Evolutionary conservation across 2,329 filamentous ascomycete species (phyloP).

Genomic region (Alternaria gaisen): DNA sequence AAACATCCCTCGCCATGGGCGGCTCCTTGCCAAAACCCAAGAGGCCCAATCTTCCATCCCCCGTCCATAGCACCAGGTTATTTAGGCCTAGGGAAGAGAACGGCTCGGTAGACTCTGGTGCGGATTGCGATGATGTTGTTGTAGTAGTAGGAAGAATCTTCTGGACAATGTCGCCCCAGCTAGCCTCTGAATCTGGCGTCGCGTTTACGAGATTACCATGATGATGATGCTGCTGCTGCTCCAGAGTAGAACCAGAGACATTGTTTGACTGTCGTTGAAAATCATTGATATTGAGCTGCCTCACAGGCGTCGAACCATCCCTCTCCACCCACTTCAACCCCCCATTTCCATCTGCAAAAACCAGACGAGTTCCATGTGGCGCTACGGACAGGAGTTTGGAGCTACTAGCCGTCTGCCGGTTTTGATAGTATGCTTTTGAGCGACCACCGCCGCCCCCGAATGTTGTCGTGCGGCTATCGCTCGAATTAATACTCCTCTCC

Average conservation of each 20-base stretch:
- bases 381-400: conserved; percentile 84
- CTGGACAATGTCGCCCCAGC: conserved; percentile 71
- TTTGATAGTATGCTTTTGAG: conserved; percentile 61
- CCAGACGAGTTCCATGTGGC: conserved; percentile 82
- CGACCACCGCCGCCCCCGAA: neutral
- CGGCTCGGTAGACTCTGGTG: conserved; percentile 8
- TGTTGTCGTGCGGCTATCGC: conserved; percentile 35
- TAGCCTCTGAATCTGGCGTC: neutral
- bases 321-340: conserved; percentile 90
- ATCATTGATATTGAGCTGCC: conserved; percentile 67
- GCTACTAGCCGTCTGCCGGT: conserved; percentile 81
- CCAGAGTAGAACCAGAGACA: neutral
- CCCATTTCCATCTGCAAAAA: conserved; percentile 84
- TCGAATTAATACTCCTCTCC: conserved; percentile 40
- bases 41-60: conserved; percentile 78
- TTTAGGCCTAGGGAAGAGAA: conserved; percentile 54
- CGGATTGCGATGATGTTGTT: conserved; percentile 33
- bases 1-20: conserved; percentile 41
- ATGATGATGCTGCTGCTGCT: neutral
- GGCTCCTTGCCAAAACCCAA: conserved; percentile 59
- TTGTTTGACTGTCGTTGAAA: conserved; percentile 1
- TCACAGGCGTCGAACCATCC: conserved; percentile 70
- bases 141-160: conserved; percentile 72
- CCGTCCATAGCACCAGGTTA: conserved; percentile 86
- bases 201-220: conserved; percentile 5